Conservation (phyloP, 2,329 filamentous ascomycete genomes). For the Phaeosphaeria sp. region DNA sequence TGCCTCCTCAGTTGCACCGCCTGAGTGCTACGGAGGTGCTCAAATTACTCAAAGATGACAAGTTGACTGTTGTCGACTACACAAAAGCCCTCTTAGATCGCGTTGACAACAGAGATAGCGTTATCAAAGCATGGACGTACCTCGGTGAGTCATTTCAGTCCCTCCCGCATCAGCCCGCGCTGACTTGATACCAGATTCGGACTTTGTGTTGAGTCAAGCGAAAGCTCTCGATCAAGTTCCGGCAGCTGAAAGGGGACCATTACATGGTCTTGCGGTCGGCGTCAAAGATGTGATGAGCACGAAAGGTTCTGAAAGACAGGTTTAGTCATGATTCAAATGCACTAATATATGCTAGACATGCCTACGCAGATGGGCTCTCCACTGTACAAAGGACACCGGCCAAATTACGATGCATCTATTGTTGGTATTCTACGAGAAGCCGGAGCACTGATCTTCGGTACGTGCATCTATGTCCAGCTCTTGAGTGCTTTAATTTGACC, state of each 20-base stretch:
- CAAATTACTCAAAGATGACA: neutral
- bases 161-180: neutral
- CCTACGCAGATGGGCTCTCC: neutral
- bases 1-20: too few relatives aligned
- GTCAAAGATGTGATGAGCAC: constrained; percentile 63
- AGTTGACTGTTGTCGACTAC: neutral
- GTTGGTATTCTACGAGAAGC: neutral
- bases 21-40: too few relatives aligned
- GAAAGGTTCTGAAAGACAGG: constrained; percentile 59
- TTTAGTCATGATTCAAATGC: too few relatives aligned
- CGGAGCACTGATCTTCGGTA: neutral
- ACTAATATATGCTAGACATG: neutral
- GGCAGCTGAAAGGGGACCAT: constrained; percentile 53
- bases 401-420: neutral
- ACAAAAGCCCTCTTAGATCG: neutral
- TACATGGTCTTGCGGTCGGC: constrained; percentile 62
- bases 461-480: neutral
- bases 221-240: constrained; percentile 56
- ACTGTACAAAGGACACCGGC: neutral
- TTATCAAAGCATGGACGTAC: neutral
- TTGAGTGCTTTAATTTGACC: neutral
- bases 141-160: neutral
- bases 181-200: neutral
- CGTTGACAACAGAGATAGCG: neutral
- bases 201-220: constrained; percentile 42